These are phyloP conservation scores for Mercurialis annua DNA, from an alignment of 345 rosid genomes.

Conservation along the genomic window DNA sequence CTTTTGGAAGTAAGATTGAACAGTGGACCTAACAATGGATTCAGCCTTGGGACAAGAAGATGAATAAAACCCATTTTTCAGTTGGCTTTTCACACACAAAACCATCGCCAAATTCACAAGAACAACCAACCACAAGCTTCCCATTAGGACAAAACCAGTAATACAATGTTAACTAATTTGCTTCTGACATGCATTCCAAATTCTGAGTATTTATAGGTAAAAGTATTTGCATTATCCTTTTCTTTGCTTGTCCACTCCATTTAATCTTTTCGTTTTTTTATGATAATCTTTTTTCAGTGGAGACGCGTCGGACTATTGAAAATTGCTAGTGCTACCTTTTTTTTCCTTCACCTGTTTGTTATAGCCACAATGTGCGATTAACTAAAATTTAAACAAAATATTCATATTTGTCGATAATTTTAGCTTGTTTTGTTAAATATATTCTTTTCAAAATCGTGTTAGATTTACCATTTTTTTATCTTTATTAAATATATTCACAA, in stretches of 20 bases:
- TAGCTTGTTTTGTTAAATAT: no score
- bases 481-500: no score
- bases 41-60: constrained; percentile 58
- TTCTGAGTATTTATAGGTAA: not conserved
- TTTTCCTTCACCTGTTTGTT: constrained; percentile 2
- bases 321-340: not conserved
- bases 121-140: constrained; percentile 11
- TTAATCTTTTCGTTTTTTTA: constrained; percentile 1
- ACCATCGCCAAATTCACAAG: constrained; percentile 16
- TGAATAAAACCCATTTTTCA: constrained; percentile 56
- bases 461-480: no score
- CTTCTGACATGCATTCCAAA: not conserved
- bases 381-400: constrained; percentile 2
- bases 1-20: constrained; percentile 51
- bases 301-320: constrained; percentile 28
- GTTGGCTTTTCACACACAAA: constrained; percentile 28
- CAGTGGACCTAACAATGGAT: constrained; percentile 49
- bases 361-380: not conserved
- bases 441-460: no score
- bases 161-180: not conserved
- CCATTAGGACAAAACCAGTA: constrained; percentile 11
- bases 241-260: constrained; percentile 8
- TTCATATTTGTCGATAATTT: no score
- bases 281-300: constrained; percentile 14
- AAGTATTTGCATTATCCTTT: constrained; percentile 8